phyloP scores from a whole-genome alignment of 768 basidiomycete species.

The Boletus eberwhitei region DNA sequence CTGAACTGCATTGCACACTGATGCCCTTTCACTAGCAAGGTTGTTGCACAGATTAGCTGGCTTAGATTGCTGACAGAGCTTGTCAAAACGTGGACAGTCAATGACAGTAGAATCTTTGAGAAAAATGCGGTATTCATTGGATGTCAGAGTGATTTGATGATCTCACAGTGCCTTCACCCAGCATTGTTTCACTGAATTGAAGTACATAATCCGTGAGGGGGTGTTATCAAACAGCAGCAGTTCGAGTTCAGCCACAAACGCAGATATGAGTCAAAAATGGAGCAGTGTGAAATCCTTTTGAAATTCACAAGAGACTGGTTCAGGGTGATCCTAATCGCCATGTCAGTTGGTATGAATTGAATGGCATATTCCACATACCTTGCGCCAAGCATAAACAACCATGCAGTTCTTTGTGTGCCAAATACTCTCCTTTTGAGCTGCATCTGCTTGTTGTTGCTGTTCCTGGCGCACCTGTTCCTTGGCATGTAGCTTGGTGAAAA shows the following conservation, averaged over 20 bases:
- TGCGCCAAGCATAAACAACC: too few relatives aligned
- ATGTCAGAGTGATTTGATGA: background rate
- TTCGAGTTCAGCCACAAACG: background rate
- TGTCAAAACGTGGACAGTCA: background rate
- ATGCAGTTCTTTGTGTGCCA: too few relatives aligned
- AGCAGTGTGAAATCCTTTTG: background rate
- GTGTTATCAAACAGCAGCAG: background rate
- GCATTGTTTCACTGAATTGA: background rate
- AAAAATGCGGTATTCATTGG: background rate
- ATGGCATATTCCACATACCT: too few relatives aligned
- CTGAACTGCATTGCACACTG: background rate
- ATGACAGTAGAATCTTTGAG: background rate
- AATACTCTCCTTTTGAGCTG: too few relatives aligned
- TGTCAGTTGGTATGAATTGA: too few relatives aligned
- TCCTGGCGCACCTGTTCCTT: too few relatives aligned
- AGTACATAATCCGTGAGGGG: background rate
- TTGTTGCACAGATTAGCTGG: background rate
- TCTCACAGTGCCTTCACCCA: background rate
- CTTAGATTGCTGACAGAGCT: background rate
- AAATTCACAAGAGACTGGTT: background rate
- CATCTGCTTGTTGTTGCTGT: too few relatives aligned
- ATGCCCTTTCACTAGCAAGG: background rate
- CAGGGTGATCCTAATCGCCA: too few relatives aligned
- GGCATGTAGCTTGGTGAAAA: too few relatives aligned
- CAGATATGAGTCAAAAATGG: background rate